A percentile compares a stretch with the other conserved stretches of the same genome.
phyloP scores from a whole-genome alignment of 2,329 filamentous ascomycete genomes.

The Parastagonospora avenae region DNA sequence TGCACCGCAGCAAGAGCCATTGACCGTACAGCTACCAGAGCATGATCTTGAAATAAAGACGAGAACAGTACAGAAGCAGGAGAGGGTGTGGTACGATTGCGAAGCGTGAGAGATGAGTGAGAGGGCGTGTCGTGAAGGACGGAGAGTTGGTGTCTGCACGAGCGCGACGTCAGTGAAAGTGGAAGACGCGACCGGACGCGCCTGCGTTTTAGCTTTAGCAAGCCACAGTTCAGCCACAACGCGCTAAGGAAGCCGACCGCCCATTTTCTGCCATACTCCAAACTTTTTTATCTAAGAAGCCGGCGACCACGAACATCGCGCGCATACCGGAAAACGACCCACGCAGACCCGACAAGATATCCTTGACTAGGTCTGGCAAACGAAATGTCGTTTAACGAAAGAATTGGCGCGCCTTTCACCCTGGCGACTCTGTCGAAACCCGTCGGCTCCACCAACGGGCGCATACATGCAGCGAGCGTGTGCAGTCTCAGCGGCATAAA shows the following conservation, averaged over 20 bases:
- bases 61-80: not conserved
- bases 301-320: slow-evolving; percentile 11
- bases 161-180: slow-evolving; percentile 8
- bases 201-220: not conserved
- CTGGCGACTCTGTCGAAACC: slow-evolving; percentile 53
- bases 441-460: slow-evolving; percentile 47
- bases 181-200: slow-evolving; percentile 19
- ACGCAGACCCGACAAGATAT: slow-evolving; percentile 22
- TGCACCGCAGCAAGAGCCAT: slow-evolving; percentile 47
- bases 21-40: slow-evolving; percentile 23
- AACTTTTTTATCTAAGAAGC: slow-evolving; percentile 28
- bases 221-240: not conserved
- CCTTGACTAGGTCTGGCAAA: slow-evolving; percentile 30
- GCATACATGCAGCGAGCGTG: slow-evolving; percentile 53
- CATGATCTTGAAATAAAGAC: slow-evolving; percentile 12
- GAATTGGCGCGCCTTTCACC: slow-evolving; percentile 47
- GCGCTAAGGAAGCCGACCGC: slow-evolving; percentile 15
- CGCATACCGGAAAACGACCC: slow-evolving; percentile 21
- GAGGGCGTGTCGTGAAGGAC: not conserved
- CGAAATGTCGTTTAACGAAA: slow-evolving; percentile 42
- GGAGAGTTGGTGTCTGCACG: not conserved
- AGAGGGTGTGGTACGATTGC: not conserved
- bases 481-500: slow-evolving; percentile 60
- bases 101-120: not conserved
- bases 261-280: slow-evolving; percentile 24